Conservation (phyloP, 2,329 filamentous ascomycete genomes). For the Trichophyton benhamiae region DNA sequence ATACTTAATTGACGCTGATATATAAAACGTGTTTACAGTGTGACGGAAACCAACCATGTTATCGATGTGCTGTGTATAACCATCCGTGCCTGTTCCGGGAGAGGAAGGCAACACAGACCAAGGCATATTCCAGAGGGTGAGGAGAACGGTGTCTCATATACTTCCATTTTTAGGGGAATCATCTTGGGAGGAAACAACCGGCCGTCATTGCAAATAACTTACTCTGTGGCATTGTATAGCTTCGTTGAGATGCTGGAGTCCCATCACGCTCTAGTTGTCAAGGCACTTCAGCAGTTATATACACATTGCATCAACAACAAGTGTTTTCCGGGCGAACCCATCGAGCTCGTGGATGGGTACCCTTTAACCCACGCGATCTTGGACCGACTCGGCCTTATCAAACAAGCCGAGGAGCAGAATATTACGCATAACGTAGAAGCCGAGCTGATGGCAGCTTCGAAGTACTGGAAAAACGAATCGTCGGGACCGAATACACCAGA, state of each 20-base stretch:
- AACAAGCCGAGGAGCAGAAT: conserved; percentile 29
- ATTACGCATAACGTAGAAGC: conserved; percentile 24
- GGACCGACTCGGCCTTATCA: conserved; percentile 32
- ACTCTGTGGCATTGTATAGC: conserved; percentile 15
- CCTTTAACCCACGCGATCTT: conserved; percentile 33
- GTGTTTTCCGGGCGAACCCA: conserved; percentile 32
- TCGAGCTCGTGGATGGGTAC: conserved; percentile 30
- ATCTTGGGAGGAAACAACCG: background rate
- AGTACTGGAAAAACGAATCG: conserved; percentile 26
- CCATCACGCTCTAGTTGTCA: conserved; percentile 32
- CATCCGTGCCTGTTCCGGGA: conserved; percentile 35
- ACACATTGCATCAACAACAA: conserved; percentile 32
- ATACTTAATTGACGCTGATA: conserved; percentile 10
- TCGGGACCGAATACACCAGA: conserved; percentile 26
- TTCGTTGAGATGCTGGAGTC: conserved; percentile 37
- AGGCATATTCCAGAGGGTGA: conserved; percentile 34
- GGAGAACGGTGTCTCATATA: conserved; percentile 5
- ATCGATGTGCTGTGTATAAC: conserved; percentile 33
- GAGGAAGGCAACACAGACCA: conserved; percentile 33
- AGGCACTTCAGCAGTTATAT: conserved; percentile 32
- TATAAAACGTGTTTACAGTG: conserved; percentile 20
- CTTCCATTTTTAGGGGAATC: background rate
- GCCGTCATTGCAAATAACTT: background rate
- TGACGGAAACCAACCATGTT: conserved; percentile 35
- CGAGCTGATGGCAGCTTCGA: conserved; percentile 24